Percentiles rank a stretch among this genome's conserved stretches.
Conservation (phyloP, 345 rosid genomes). For the Mallotus nudiflorus region DNA sequence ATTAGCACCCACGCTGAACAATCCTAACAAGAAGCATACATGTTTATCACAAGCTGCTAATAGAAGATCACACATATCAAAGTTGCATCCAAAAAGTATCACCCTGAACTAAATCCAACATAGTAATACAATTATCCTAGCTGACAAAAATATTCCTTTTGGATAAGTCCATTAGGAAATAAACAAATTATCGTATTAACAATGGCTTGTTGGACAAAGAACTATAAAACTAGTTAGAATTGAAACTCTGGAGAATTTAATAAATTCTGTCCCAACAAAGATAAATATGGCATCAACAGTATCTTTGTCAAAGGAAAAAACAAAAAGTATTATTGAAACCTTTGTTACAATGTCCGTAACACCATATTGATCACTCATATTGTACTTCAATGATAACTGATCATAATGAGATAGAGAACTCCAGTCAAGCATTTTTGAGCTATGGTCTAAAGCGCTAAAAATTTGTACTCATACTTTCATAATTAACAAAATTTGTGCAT, state of each 20-base stretch:
- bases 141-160: neutral
- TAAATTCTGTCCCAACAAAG: too few species aligned
- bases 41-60: too few species aligned
- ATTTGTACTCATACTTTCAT: slow-evolving; percentile 2
- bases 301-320: too few species aligned
- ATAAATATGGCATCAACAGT: too few species aligned
- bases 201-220: too few species aligned
- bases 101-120: neutral
- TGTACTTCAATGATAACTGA: neutral
- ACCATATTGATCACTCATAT: neutral
- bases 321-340: neutral
- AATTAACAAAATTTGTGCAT: slow-evolving; percentile 1
- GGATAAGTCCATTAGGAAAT: too few species aligned
- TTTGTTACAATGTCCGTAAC: neutral
- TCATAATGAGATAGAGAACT: neutral
- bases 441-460: neutral
- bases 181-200: too few species aligned
- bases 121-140: neutral
- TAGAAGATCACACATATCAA: too few species aligned
- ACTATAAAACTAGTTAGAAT: too few species aligned
- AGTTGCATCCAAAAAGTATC: neutral
- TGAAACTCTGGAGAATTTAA: too few species aligned
- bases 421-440: neutral
- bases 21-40: too few species aligned
- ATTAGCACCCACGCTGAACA: too few species aligned